Conservation (phyloP, 1,284 basidiomycete genomes). For the Cutaneotrichosporon sp. region DNA sequence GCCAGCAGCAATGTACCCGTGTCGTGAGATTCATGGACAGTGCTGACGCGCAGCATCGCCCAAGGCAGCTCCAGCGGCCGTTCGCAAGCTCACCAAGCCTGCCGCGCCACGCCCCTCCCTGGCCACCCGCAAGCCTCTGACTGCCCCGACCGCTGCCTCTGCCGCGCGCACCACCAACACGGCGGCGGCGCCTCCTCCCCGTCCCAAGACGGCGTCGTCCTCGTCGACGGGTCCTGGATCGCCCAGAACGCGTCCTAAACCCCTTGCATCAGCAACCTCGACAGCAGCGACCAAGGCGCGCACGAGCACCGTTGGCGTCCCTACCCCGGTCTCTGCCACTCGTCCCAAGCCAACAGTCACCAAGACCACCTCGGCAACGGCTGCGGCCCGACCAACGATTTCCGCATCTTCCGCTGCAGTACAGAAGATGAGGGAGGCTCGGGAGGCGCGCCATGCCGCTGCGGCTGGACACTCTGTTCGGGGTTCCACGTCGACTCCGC, state of each 20-base stretch:
- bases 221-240: conserved; percentile 16
- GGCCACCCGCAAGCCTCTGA: conserved; percentile 19
- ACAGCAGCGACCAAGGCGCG: conserved; percentile 8
- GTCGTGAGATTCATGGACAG: not conserved
- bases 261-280: conserved; percentile 9
- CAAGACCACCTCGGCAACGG: conserved; percentile 1
- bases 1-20: no score
- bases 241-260: conserved; percentile 5
- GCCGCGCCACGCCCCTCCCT: conserved; percentile 13
- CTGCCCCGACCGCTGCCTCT: conserved; percentile 19
- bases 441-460: conserved; percentile 13
- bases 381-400: not conserved
- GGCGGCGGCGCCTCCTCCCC: not conserved
- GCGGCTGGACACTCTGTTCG: not conserved
- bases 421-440: conserved; percentile 16
- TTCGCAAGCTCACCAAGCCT: conserved; percentile 2
- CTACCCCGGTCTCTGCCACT: conserved; percentile 3
- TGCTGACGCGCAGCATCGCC: conserved; percentile 9
- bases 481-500: not conserved
- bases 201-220: conserved; percentile 16
- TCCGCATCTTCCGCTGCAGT: conserved; percentile 6
- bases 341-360: conserved; percentile 5
- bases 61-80: conserved; percentile 7
- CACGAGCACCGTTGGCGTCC: not conserved
- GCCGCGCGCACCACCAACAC: conserved; percentile 12